Conservation (phyloP, 192 early-diverging fungal genomes). For the Coemansia sp. region DNA sequence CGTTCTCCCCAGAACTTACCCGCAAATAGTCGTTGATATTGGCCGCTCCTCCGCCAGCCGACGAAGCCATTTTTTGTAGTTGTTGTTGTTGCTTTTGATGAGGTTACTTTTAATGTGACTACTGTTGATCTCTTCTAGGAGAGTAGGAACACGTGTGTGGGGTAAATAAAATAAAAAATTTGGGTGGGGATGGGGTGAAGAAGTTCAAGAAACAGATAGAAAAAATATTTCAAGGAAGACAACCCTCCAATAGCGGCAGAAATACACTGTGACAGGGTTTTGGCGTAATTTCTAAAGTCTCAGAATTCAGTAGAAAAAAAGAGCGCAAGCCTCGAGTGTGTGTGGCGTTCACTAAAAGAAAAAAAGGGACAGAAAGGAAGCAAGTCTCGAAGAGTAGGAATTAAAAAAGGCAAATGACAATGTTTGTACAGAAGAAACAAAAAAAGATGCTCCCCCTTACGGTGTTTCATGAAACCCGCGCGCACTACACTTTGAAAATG, state of each 20-base stretch:
- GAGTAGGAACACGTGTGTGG: not conserved
- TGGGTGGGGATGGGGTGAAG: not conserved
- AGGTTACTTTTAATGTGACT: not conserved
- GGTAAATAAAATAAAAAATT: not conserved
- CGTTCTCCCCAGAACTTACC: not conserved
- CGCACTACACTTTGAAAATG: constrained; percentile 4
- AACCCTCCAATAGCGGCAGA: constrained; percentile 1
- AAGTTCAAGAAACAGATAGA: constrained; percentile 5
- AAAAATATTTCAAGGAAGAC: not conserved
- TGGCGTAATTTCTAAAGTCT: not conserved
- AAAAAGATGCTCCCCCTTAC: not conserved
- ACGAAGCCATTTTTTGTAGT: not conserved
- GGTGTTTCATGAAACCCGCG: too few relatives aligned
- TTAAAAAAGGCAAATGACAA: not conserved
- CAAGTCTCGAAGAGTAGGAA: not conserved
- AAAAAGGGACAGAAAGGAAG: not conserved
- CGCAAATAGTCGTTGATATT: constrained; percentile 7
- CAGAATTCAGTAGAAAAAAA: not conserved
- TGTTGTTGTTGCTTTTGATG: not conserved
- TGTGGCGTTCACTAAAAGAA: not conserved
- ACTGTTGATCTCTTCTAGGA: not conserved
- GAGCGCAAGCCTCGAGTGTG: not conserved
- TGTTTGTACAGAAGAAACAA: not conserved
- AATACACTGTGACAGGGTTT: not conserved
- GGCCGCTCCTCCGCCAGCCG: not conserved